Evolutionary conservation across 257 asterid genomes (phyloP).

Genomic region (Anisodus acutangulus): DNA sequence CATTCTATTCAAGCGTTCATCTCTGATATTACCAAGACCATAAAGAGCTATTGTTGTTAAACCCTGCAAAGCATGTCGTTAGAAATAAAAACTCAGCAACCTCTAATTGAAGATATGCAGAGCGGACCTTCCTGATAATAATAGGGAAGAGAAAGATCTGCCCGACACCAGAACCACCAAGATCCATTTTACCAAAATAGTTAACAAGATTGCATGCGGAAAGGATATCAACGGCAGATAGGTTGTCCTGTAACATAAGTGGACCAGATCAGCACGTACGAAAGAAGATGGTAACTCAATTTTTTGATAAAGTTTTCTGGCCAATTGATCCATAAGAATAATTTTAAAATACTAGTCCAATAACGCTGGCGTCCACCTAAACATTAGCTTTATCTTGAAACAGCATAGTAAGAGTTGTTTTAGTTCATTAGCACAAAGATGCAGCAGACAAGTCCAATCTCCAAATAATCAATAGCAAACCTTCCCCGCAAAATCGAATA

Average conservation of each 20-base stretch:
- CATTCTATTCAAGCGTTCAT: slow-evolving; percentile 97
- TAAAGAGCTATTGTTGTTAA: slow-evolving; percentile 94
- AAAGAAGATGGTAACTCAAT: slow-evolving; percentile 3
- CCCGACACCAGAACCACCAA: slow-evolving; percentile 98
- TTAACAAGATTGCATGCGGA: slow-evolving; percentile 98
- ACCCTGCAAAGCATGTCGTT: slow-evolving; percentile 57
- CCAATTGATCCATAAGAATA: background rate
- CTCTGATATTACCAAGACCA: slow-evolving; percentile 98
- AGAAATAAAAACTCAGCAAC: slow-evolving; percentile 19
- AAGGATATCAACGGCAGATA: slow-evolving; percentile 98
- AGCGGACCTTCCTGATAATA: slow-evolving; percentile 79
- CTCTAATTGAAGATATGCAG: slow-evolving; percentile 30
- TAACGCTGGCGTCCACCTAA: background rate
- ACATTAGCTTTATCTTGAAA: slow-evolving; percentile 6
- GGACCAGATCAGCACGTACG: slow-evolving; percentile 35
- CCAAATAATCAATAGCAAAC: background rate
- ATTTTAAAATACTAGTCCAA: background rate
- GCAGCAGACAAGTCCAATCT: background rate
- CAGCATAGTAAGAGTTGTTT: background rate
- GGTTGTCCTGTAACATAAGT: slow-evolving; percentile 82
- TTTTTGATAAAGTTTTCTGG: background rate
- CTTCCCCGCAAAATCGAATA: background rate
- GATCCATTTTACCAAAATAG: slow-evolving; percentile 94
- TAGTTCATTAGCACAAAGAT: slow-evolving; percentile 18
- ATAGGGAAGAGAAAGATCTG: slow-evolving; percentile 89